phyloP scores from a whole-genome alignment of 768 basidiomycete genomes.

The Mycena rosella region DNA sequence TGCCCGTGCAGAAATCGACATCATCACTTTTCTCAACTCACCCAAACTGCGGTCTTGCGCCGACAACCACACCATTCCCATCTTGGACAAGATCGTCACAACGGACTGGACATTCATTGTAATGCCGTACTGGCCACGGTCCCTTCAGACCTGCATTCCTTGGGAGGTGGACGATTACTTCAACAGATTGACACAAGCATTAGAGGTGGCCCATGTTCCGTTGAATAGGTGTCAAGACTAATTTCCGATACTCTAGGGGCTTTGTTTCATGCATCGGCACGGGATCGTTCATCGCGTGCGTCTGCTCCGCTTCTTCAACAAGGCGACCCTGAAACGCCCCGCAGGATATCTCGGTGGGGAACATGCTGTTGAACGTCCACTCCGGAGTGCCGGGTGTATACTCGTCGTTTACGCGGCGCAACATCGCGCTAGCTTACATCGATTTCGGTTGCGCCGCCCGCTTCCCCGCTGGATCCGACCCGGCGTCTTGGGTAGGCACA shows the following conservation, averaged over 20 bases:
- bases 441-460: constrained; percentile 32
- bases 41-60: constrained; percentile 30
- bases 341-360: constrained; percentile 34
- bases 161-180: constrained; percentile 39
- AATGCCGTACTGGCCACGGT: constrained; percentile 38
- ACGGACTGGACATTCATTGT: constrained; percentile 34
- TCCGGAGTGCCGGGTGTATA: constrained; percentile 30
- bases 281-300: constrained; percentile 35
- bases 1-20: constrained; percentile 23
- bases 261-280: constrained; percentile 35
- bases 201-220: constrained; percentile 24
- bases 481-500: constrained; percentile 26
- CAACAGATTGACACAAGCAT: constrained; percentile 28
- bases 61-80: constrained; percentile 37
- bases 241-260: constrained; percentile 25
- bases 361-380: constrained; percentile 35
- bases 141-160: constrained; percentile 30
- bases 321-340: constrained; percentile 1
- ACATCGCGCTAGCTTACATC: constrained; percentile 31
- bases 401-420: constrained; percentile 22
- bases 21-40: constrained; percentile 34
- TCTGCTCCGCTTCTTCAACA: neutral
- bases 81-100: constrained; percentile 33
- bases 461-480: constrained; percentile 24
- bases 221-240: constrained; percentile 14